Evolutionary conservation across 2,329 filamentous ascomycete species (phyloP).

Genomic region (Niveomyces coronatus): DNA sequence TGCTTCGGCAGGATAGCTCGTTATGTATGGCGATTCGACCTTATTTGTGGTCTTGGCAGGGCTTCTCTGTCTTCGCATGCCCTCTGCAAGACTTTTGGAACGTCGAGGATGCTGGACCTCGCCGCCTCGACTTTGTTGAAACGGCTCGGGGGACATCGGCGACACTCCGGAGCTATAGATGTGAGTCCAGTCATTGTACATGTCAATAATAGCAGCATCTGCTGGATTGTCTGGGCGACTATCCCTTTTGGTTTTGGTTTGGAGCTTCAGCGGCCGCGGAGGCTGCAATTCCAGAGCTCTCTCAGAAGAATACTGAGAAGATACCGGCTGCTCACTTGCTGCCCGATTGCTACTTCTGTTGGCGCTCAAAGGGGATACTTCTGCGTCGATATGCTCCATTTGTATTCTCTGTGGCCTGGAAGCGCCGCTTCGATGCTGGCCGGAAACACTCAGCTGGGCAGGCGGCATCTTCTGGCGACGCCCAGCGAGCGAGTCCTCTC

Average conservation of each 20-base stretch:
- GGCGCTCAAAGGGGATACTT: slow-evolving; percentile 20
- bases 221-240: slow-evolving; percentile 14
- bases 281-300: slow-evolving; percentile 11
- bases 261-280: slow-evolving; percentile 15
- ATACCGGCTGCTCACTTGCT: slow-evolving; percentile 12
- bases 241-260: slow-evolving; percentile 1
- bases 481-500: slow-evolving; percentile 17
- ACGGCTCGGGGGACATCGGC: slow-evolving; percentile 11
- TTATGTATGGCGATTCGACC: slow-evolving; percentile 11
- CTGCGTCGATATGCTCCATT: slow-evolving; percentile 8
- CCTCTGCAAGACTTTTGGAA: slow-evolving; percentile 21
- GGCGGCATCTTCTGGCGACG: slow-evolving; percentile 17
- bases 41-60: neutral
- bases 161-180: slow-evolving; percentile 13
- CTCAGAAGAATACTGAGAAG: slow-evolving; percentile 18
- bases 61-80: slow-evolving; percentile 8
- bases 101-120: slow-evolving; percentile 15
- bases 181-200: slow-evolving; percentile 19
- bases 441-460: slow-evolving; percentile 4
- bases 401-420: slow-evolving; percentile 1
- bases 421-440: neutral
- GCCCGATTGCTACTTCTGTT: slow-evolving; percentile 8
- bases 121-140: slow-evolving; percentile 10
- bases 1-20: slow-evolving; percentile 8
- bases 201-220: slow-evolving; percentile 13